A percentile compares a stretch with the other conserved stretches of the same genome.
These are phyloP conservation scores for Hypholoma fasciculare DNA, from an alignment of 768 basidiomycete species.

Conservation along the genomic window DNA sequence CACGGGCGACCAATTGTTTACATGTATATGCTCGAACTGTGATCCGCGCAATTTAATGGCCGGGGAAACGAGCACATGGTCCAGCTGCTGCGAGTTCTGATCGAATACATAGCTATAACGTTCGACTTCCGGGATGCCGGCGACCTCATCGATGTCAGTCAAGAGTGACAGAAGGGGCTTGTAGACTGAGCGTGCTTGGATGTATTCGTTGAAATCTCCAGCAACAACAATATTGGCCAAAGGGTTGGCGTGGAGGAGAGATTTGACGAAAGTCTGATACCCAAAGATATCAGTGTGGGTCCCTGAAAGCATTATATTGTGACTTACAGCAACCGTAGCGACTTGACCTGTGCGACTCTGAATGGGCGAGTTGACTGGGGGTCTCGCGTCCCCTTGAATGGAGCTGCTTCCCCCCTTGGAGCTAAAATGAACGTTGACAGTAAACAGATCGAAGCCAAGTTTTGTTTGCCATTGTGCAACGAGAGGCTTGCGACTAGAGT, in stretches of 20 bases:
- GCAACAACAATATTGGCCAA: conserved; percentile 52
- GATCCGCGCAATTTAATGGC: conserved; percentile 41
- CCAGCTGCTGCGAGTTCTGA: conserved; percentile 58
- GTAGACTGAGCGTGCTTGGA: conserved; percentile 53
- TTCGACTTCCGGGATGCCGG: conserved; percentile 46
- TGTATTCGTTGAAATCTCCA: conserved; percentile 65
- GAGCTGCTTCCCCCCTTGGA: conserved; percentile 60
- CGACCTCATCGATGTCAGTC: conserved; percentile 51
- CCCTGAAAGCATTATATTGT: not conserved
- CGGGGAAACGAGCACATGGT: conserved; percentile 55
- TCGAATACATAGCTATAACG: conserved; percentile 65
- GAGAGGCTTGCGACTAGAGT: conserved; percentile 57
- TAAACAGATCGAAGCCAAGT: conserved; percentile 47
- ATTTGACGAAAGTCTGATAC: conserved; percentile 46
- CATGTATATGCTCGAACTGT: conserved; percentile 58
- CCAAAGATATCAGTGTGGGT: not conserved
- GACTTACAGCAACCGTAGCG: conserved; percentile 47
- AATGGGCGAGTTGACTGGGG: conserved; percentile 55
- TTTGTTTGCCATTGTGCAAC: conserved; percentile 55
- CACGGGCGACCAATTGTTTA: conserved; percentile 56
- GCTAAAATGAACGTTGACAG: conserved; percentile 59
- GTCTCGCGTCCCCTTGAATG: conserved; percentile 54
- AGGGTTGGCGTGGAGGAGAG: conserved; percentile 40
- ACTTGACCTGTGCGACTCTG: conserved; percentile 51
- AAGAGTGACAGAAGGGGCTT: conserved; percentile 39